Evolutionary conservation across 768 basidiomycete genomes (phyloP).

Genomic region (Trametes gibbosa): DNA sequence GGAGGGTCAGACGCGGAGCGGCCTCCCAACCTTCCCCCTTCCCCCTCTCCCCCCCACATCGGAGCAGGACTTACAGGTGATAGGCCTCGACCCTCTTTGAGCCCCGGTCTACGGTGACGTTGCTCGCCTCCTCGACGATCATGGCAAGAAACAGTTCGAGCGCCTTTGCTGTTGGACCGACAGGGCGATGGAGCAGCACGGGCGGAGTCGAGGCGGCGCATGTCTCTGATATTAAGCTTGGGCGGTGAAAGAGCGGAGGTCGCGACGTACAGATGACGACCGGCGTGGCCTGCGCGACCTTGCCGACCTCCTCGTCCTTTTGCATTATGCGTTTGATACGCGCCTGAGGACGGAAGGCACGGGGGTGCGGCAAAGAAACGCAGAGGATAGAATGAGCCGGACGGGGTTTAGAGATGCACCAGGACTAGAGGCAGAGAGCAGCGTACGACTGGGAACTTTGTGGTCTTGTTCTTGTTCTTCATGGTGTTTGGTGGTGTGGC

Average conservation of each 20-base stretch:
- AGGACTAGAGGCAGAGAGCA: not conserved
- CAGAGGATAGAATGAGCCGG: not conserved
- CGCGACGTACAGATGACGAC: conserved; percentile 85
- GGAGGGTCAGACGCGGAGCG: not conserved
- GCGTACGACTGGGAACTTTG: conserved; percentile 87
- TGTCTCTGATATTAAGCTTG: not conserved
- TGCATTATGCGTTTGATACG: conserved; percentile 99
- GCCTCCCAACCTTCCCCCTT: no score
- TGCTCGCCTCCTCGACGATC: conserved; percentile 78
- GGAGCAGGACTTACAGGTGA: conserved; percentile 68
- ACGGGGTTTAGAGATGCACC: not conserved
- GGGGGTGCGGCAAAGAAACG: not conserved
- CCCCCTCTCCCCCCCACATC: not conserved
- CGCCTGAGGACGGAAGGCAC: conserved; percentile 49
- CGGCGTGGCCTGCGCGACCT: conserved; percentile 94
- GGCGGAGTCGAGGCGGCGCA: not conserved
- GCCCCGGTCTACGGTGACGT: conserved; percentile 74
- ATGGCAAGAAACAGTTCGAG: conserved; percentile 88
- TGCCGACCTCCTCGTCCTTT: conserved; percentile 98
- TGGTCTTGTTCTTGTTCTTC: conserved; percentile 91
- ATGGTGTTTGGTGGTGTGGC: conserved; percentile 35
- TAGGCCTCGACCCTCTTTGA: conserved; percentile 90
- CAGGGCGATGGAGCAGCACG: not conserved
- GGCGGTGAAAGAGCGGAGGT: no score
- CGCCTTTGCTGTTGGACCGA: conserved; percentile 71